These are phyloP conservation scores for Sugiyamaella paludigena DNA, from an alignment of 1,139 yeast genomes.

Conservation along the genomic window DNA sequence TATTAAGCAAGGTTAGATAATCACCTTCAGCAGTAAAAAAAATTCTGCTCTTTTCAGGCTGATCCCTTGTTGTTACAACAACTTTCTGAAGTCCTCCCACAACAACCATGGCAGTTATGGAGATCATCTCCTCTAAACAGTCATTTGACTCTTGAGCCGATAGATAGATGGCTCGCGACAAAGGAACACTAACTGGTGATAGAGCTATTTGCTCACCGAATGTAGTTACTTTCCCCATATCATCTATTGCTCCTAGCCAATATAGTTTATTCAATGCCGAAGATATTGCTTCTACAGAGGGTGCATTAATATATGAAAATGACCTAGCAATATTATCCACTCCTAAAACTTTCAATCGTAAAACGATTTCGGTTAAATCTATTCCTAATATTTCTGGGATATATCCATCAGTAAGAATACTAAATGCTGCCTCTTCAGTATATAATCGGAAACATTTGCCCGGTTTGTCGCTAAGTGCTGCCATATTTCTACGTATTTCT, in stretches of 20 bases:
- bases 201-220: slow-evolving; percentile 75
- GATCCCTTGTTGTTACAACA: slow-evolving; percentile 72
- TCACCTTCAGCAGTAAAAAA: slow-evolving; percentile 87
- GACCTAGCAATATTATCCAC: slow-evolving; percentile 76
- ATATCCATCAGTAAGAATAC: slow-evolving; percentile 62
- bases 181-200: slow-evolving; percentile 58
- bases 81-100: slow-evolving; percentile 70
- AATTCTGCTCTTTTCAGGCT: slow-evolving; percentile 45
- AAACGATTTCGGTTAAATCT: slow-evolving; percentile 72
- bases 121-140: slow-evolving; percentile 74
- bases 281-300: slow-evolving; percentile 80
- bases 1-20: slow-evolving; percentile 77
- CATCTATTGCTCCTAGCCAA: slow-evolving; percentile 71
- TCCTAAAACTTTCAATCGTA: slow-evolving; percentile 78
- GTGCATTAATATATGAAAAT: slow-evolving; percentile 87
- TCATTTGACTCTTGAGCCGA: slow-evolving; percentile 26
- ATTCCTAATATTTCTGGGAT: slow-evolving; percentile 80
- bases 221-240: slow-evolving; percentile 74
- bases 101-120: slow-evolving; percentile 77
- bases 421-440: slow-evolving; percentile 77
- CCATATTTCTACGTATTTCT: slow-evolving; percentile 37
- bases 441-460: slow-evolving; percentile 88
- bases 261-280: slow-evolving; percentile 52
- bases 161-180: slow-evolving; percentile 22
- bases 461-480: slow-evolving; percentile 54